Percentiles rank a stretch among this genome's conserved stretches.
Evolutionary conservation across 495 filamentous ascomycete genomes (phyloP).

Genomic region (Aspergillus baeticus): DNA sequence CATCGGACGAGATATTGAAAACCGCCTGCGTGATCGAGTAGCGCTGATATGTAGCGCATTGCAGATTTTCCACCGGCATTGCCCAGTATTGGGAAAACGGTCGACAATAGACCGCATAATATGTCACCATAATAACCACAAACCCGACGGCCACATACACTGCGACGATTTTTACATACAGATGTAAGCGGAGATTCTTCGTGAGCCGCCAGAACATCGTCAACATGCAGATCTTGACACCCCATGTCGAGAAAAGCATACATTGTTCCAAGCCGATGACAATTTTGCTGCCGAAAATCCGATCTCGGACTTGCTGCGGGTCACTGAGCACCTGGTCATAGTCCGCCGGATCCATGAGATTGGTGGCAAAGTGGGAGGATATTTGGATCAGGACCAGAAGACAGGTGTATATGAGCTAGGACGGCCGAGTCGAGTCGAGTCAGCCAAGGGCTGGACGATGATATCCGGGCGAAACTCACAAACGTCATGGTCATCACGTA

Average conservation of each 20-base stretch:
- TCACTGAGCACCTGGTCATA: slow-evolving; percentile 43
- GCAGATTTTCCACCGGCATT: slow-evolving; percentile 40
- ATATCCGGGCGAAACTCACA: slow-evolving; percentile 27
- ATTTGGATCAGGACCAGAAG: slow-evolving; percentile 57
- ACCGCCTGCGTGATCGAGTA: slow-evolving; percentile 66
- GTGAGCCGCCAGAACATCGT: slow-evolving; percentile 48
- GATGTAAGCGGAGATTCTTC: slow-evolving; percentile 33
- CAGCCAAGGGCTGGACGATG: not conserved
- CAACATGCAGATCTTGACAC: slow-evolving; percentile 51
- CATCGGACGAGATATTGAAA: slow-evolving; percentile 65
- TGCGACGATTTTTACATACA: slow-evolving; percentile 52
- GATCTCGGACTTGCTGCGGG: slow-evolving; percentile 38
- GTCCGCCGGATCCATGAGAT: slow-evolving; percentile 57
- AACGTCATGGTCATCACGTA: slow-evolving; percentile 57
- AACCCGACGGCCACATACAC: slow-evolving; percentile 56
- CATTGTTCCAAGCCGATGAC: slow-evolving; percentile 52
- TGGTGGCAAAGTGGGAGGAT: slow-evolving; percentile 53
- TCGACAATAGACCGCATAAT: slow-evolving; percentile 63
- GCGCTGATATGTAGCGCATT: slow-evolving; percentile 38
- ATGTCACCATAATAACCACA: slow-evolving; percentile 59
- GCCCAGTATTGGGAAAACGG: slow-evolving; percentile 64
- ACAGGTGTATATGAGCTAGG: slow-evolving; percentile 47
- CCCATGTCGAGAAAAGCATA: slow-evolving; percentile 52
- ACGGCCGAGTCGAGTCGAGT: not conserved
- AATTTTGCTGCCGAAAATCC: slow-evolving; percentile 51